Evolutionary conservation across 2,329 filamentous ascomycete species (phyloP), one percentile per base, ranked within the genome.

Genomic region (Simplicillium aogashimaense): DNA sequence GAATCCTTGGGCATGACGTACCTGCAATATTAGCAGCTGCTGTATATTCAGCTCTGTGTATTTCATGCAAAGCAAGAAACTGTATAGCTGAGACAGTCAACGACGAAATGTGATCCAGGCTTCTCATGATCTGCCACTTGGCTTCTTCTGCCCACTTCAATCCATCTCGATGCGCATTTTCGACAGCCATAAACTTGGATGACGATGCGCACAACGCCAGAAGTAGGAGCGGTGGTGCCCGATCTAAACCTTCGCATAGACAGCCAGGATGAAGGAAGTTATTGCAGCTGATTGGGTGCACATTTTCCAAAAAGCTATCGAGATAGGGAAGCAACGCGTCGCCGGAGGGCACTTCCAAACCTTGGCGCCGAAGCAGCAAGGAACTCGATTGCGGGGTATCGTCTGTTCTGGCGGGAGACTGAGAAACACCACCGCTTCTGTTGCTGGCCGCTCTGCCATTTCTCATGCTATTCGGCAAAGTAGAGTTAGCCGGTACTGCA

Each of bases 111-210:
- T n/a, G 15, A 13, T 36, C 35, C 16, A 36, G 17, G 12, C 35
- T 36, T 28, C 28, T 36, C 35, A 36, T 36, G 5, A 36, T 36
- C 7, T 25, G 35, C 35, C 35, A 36, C 35, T 36, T 36, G n/a
- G 35, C 35, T 13, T 36, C 35, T 20, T 36, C 35, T 25, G 18
- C 35, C 18, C 15, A 28, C 18, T 25, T 17, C 14, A 18, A 17
- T 10, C 35, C 35, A 20, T 36, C 18, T 3, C 17, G 15, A 12
- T 36, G 35, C 4, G 17, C 18, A 25, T 36, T 28, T 3, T 16
- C 12, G 6, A 13, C 18, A n/a, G 15, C 12, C 35, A 36, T 20
- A 25, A 36, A 36, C 18, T 36, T 36, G 6, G 35, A 36, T 20
- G 35, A 36, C n/a, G 35, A 18, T 8, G 14, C 11, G n/a, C 15